Percentiles rank a stretch among this genome's conserved stretches.
Evolutionary conservation across 1,284 basidiomycete genomes (phyloP).

Genomic region (Malassezia dermatis): DNA sequence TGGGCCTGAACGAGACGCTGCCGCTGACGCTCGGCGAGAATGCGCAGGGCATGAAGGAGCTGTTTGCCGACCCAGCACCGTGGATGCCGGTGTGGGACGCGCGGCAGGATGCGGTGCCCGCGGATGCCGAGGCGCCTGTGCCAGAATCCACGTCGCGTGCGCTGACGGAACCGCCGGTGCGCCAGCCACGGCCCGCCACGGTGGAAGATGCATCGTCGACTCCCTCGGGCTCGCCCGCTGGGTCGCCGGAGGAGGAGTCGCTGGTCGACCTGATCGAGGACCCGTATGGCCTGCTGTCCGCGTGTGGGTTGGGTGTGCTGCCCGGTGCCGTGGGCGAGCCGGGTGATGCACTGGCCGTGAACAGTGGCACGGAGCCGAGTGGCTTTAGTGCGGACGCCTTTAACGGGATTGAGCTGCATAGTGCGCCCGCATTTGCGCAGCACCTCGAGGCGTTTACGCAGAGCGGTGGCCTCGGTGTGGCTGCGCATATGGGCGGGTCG

Average conservation of each 20-base stretch:
- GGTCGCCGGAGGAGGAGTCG: constrained; percentile 23
- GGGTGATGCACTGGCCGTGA: neutral
- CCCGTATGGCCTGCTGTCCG: constrained; percentile 39
- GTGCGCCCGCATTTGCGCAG: constrained; percentile 23
- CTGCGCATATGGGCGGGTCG: constrained; percentile 25
- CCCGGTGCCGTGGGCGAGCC: constrained; percentile 10
- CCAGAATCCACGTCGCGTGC: neutral
- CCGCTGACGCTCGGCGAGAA: neutral
- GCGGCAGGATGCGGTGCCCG: neutral
- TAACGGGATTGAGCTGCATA: constrained; percentile 32
- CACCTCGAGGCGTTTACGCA: constrained; percentile 30
- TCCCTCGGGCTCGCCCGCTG: constrained; percentile 14
- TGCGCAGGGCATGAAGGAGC: neutral
- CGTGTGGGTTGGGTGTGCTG: constrained; percentile 31
- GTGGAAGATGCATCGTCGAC: constrained; percentile 40
- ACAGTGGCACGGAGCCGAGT: constrained; percentile 1
- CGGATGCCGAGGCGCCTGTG: neutral
- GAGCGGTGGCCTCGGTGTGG: constrained; percentile 26
- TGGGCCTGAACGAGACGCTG: neutral
- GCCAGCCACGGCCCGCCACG: constrained; percentile 35
- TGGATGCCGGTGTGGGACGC: constrained; percentile 1
- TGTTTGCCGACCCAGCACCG: neutral
- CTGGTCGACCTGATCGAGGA: constrained; percentile 40
- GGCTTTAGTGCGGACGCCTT: constrained; percentile 28
- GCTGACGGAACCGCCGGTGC: neutral